Evolutionary conservation across 768 basidiomycete genomes (phyloP), one percentile per base, ranked within the genome.

Genomic region (Boletellus emodensis): DNA sequence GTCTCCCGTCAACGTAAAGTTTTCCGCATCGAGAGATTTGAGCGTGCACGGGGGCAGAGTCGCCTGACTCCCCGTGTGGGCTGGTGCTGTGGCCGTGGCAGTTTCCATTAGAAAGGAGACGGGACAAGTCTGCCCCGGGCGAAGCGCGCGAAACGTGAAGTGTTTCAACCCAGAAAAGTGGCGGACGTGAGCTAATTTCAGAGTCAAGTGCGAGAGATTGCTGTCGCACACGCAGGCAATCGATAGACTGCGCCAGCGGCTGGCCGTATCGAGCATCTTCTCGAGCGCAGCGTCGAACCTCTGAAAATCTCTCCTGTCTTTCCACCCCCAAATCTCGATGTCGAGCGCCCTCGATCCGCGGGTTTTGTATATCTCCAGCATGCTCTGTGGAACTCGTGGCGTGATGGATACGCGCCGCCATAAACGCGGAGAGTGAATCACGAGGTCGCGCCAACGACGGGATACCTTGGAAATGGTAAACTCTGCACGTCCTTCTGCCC

Each of bases 401-500:
- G 52, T 55, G 34, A 67, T 44, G 49, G 49, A 64, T 38, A 68
- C 57, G 38, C 57, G 57, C 20, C 62, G 59, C 66, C 66, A 68
- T 30, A 68, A 44, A 14, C 64, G 62, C 6, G 68, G 58, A 18
- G 64, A 62, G 43, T 68, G 55, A 24, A 70, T 49, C 14, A 60
- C 60, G n/a, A 68, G 53, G 30, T 58, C 50, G 52, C 69, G 61
- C 66, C 68, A 70, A 33, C 65, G 58, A 36, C 59, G 69, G 20
- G 64, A 68, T 11, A 70, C 69, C 22, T 57, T 57, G 41, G 68
- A 61, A 14, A 70, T 56, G 40, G 46, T 48, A 4, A 53, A 65
- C 38, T 67, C 65, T 14, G 50, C 50, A 32, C 60, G 57, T 37
- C 46, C 51, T 26, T 52, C 61, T 5, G 39, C 55, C 22, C 53